phyloP scores from a whole-genome alignment of 2,329 filamentous ascomycete genomes.

The Pseudocercospora fuligena region DNA sequence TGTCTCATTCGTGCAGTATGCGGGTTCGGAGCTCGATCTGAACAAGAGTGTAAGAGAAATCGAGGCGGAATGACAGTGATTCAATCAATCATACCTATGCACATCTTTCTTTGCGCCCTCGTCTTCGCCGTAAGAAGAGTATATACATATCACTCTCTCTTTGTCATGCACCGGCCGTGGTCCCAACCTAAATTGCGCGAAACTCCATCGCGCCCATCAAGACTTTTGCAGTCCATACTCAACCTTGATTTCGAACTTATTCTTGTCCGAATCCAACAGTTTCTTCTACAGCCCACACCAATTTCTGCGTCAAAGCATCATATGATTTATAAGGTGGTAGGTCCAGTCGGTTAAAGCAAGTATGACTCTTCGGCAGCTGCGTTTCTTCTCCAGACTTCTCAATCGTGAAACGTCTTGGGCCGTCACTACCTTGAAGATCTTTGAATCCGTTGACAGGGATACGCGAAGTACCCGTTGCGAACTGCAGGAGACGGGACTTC shows the following conservation, averaged over 20 bases:
- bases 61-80: background rate
- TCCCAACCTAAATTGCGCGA: background rate
- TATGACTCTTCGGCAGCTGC: constrained; percentile 95
- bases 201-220: background rate
- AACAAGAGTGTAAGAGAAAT: background rate
- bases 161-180: constrained; percentile 5
- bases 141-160: constrained; percentile 4
- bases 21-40: background rate
- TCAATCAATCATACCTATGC: constrained; percentile 3
- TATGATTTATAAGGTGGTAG: constrained; percentile 89
- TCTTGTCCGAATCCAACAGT: constrained; percentile 99
- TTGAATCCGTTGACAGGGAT: constrained; percentile 99
- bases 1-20: background rate
- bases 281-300: constrained; percentile 97
- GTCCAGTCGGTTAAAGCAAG: constrained; percentile 98
- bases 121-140: constrained; percentile 2
- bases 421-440: constrained; percentile 95
- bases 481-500: constrained; percentile 93
- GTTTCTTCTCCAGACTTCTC: constrained; percentile 92
- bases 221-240: background rate
- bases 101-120: background rate
- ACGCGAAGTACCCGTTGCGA: constrained; percentile 94
- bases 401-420: constrained; percentile 93
- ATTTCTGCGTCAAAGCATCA: constrained; percentile 83
- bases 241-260: constrained; percentile 53